Evolutionary conservation across 257 asterid genomes (phyloP).

Genomic region (Lycium ferocissimum): DNA sequence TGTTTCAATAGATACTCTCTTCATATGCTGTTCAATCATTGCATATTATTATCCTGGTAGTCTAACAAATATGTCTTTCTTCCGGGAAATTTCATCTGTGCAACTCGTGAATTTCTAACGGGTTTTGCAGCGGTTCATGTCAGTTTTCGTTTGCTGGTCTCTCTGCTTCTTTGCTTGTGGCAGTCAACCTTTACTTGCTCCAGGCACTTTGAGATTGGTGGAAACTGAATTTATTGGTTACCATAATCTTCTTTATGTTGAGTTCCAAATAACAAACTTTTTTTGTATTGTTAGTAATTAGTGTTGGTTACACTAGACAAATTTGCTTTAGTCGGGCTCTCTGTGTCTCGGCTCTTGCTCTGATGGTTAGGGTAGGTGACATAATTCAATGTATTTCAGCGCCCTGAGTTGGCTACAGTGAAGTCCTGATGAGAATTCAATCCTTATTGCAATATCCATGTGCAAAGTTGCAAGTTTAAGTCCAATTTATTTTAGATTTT

Average conservation of each 20-base stretch:
- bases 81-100: not conserved
- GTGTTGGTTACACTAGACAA: not conserved
- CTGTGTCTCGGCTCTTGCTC: not conserved
- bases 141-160: not conserved
- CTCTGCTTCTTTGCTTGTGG: not conserved
- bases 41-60: too few species aligned
- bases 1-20: too few species aligned
- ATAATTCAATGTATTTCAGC: not conserved
- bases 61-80: not conserved
- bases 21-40: too few species aligned
- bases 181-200: not conserved
- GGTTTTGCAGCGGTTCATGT: not conserved
- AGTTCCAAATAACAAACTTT: too few species aligned
- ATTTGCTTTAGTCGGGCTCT: not conserved
- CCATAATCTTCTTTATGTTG: too few species aligned
- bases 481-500: not conserved
- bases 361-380: not conserved
- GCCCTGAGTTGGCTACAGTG: not conserved
- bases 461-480: not conserved
- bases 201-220: not conserved
- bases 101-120: not conserved
- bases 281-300: not conserved
- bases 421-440: not conserved
- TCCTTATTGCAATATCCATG: not conserved
- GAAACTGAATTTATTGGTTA: too few species aligned